A percentile compares a stretch with the other conserved stretches of the same genome.
Evolutionary conservation across 1,139 yeast species (phyloP).

Genomic region (Diutina rugosa): DNA sequence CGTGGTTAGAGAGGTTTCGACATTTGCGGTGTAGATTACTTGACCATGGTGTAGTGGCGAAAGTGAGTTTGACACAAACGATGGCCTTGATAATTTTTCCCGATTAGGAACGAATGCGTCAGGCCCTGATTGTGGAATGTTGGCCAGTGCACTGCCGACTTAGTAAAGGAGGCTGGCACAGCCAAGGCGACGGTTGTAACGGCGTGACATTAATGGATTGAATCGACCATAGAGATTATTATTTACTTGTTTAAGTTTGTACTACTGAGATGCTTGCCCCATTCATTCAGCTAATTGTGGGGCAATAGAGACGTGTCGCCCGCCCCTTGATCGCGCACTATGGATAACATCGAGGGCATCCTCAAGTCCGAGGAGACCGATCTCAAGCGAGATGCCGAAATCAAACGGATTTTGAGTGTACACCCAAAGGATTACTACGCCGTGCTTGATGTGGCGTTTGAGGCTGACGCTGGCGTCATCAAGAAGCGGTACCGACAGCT

Average conservation of each 20-base stretch:
- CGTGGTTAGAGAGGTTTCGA: too few species aligned
- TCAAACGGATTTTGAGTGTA: neutral
- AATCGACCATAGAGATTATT: too few species aligned
- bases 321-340: neutral
- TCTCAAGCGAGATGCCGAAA: neutral
- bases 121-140: neutral
- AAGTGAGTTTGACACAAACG: too few species aligned
- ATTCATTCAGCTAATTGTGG: too few species aligned
- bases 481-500: neutral
- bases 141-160: neutral
- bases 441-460: neutral
- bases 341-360: neutral
- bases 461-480: neutral
- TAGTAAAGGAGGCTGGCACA: neutral
- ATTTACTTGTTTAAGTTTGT: too few species aligned
- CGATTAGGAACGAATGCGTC: neutral
- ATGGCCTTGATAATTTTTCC: neutral
- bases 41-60: too few species aligned
- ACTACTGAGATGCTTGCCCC: too few species aligned
- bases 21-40: too few species aligned
- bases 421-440: neutral
- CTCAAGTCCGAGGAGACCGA: neutral
- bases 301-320: neutral
- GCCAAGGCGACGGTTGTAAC: too few species aligned
- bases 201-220: too few species aligned